phyloP scores from a whole-genome alignment of 1,284 basidiomycete species.

The Cryptococcus sp. region DNA sequence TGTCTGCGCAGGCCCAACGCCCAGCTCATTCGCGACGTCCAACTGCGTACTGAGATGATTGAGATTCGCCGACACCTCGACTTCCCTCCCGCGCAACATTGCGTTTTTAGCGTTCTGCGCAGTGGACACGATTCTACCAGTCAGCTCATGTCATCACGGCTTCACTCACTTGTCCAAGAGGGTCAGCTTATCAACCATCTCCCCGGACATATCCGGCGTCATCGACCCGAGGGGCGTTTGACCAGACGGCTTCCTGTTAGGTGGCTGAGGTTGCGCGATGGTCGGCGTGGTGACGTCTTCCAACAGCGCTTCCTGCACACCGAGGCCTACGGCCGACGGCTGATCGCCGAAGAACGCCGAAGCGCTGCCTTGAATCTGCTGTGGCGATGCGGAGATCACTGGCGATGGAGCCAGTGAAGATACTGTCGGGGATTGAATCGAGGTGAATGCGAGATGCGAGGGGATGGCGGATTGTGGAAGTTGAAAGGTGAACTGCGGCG shows the following conservation, averaged over 20 bases:
- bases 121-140: slow-evolving; percentile 38
- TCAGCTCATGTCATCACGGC: not conserved
- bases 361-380: slow-evolving; percentile 11
- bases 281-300: slow-evolving; percentile 43
- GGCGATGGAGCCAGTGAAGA: slow-evolving; percentile 33
- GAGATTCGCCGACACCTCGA: slow-evolving; percentile 39
- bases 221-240: slow-evolving; percentile 10
- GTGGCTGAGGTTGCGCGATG: slow-evolving; percentile 10
- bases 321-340: slow-evolving; percentile 9
- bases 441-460: slow-evolving; percentile 38
- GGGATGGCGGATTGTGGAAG: slow-evolving; percentile 31
- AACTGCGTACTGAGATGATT: slow-evolving; percentile 45
- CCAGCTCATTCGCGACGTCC: slow-evolving; percentile 44
- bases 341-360: slow-evolving; percentile 11
- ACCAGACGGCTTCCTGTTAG: slow-evolving; percentile 22
- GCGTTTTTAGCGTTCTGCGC: slow-evolving; percentile 45
- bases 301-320: slow-evolving; percentile 33
- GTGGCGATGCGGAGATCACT: slow-evolving; percentile 25
- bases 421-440: slow-evolving; percentile 24
- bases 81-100: slow-evolving; percentile 40
- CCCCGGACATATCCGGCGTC: slow-evolving; percentile 26
- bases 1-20: slow-evolving; percentile 37
- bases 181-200: slow-evolving; percentile 37
- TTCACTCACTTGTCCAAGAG: slow-evolving; percentile 45
- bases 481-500: slow-evolving; percentile 14